Percentiles rank a stretch among this genome's conserved stretches.
Evolutionary conservation across 768 basidiomycete species (phyloP).

Genomic region (Panaeolus cyanescens): DNA sequence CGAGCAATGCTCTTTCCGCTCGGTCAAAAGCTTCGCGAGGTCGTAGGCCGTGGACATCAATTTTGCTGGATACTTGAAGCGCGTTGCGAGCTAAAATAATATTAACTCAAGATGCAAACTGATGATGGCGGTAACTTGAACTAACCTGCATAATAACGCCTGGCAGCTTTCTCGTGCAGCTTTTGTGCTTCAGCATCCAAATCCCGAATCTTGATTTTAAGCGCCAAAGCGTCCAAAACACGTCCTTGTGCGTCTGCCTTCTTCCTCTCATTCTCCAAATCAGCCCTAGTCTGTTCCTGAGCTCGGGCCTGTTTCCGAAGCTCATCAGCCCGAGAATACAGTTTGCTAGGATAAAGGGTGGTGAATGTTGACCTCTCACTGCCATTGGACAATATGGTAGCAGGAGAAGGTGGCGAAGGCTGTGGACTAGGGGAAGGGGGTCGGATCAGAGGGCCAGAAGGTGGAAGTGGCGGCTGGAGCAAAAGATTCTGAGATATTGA

Average conservation of each 20-base stretch:
- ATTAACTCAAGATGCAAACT: slow-evolving; percentile 8
- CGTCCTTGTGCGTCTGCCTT: slow-evolving; percentile 31
- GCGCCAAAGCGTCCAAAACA: slow-evolving; percentile 38
- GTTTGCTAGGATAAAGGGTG: slow-evolving; percentile 27
- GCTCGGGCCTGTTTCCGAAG: slow-evolving; percentile 42
- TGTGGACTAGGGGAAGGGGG: slow-evolving; percentile 8
- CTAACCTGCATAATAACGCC: slow-evolving; percentile 46
- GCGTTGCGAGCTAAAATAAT: slow-evolving; percentile 38
- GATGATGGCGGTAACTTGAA: slow-evolving; percentile 9
- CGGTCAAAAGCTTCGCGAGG: slow-evolving; percentile 45
- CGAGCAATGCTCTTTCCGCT: slow-evolving; percentile 44
- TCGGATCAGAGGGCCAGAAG: slow-evolving; percentile 23
- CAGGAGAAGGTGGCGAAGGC: slow-evolving; percentile 17
- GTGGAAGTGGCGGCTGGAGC: slow-evolving; percentile 24
- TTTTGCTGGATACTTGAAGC: slow-evolving; percentile 29
- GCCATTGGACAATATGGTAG: slow-evolving; percentile 21
- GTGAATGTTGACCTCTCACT: slow-evolving; percentile 30
- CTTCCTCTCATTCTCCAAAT: slow-evolving; percentile 28
- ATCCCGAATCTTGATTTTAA: slow-evolving; percentile 38
- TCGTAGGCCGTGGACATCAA: slow-evolving; percentile 54
- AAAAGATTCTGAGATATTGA: slow-evolving; percentile 24
- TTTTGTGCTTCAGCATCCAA: slow-evolving; percentile 33
- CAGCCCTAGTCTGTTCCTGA: slow-evolving; percentile 29
- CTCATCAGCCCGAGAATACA: slow-evolving; percentile 35
- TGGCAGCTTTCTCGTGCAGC: slow-evolving; percentile 47